Base-by-base conservation (phyloP, 2,329 filamentous ascomycete species). In the Aspergillus sp. region DNA sequence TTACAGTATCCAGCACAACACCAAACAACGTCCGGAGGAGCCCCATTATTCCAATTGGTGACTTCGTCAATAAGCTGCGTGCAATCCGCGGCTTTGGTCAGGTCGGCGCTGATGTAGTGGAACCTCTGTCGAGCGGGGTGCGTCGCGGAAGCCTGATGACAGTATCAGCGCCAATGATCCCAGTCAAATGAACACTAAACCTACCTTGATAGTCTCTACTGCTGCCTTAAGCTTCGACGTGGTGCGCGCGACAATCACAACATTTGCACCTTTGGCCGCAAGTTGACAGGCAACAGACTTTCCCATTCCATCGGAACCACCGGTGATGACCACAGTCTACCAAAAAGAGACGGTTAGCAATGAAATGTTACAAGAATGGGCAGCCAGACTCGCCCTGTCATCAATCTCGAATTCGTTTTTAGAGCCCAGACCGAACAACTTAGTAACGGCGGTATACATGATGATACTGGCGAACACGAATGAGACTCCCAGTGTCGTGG, bases 281-380 rank as follows among this genome's bases (percentile, higher is more conserved):
- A 98, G 81, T 56, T 90, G 78, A 45, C 81, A 77, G 4, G 85
- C 90, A 17, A 84, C 81, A 45, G 82, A 82, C 57, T 84, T 82
- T 50, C 93, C 93, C 85, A 96, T 88, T 49, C 93, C 93, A 63
- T 96, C 88, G 0, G 93, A 96, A 27, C 85, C 90, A 42, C 93
- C 93, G 0, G 93, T 98, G 45, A 98, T 75, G 47, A 97, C 75
- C 45, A 94, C 78, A 2, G 90, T 95, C 90, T 95, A 58, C 7
- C 27, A 38, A 17, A 6, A 27, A 13, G 15, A 48, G 46, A 44
- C 5, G 43, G 46, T 62, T 37, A 62, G 52, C n/a, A 45, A n/a
- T 1, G 12, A 9, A 3, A 15, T 20, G 4, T 30, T 13, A 25
- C 23, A 39, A 22, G 32, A 5, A 15, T n/a, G 12, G 6, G 25